phyloP scores from a whole-genome alignment of 306 rosid species.

The Rosa rugosa region DNA sequence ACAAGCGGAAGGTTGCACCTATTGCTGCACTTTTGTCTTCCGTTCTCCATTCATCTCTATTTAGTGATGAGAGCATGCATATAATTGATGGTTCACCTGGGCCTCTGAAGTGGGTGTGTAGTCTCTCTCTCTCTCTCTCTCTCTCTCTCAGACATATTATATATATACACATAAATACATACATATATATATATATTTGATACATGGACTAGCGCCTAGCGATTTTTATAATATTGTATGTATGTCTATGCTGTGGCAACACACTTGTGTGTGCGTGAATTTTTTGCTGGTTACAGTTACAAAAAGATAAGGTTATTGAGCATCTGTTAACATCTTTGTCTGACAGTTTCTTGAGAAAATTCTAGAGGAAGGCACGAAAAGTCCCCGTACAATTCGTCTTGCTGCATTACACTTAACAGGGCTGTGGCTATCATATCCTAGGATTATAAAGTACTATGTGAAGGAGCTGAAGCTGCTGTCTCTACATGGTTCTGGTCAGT shows the following conservation, averaged over 20 bases:
- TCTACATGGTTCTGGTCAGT: conserved; percentile 84
- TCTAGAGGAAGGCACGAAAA: conserved; percentile 87
- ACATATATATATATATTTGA: background rate
- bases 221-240: no score
- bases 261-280: background rate
- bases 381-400: conserved; percentile 97
- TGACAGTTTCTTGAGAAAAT: conserved; percentile 73
- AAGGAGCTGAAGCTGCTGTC: conserved; percentile 81
- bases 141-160: background rate
- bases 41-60: conserved; percentile 75
- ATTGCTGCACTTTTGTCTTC: conserved; percentile 94
- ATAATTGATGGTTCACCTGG: conserved; percentile 57
- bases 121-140: conserved; percentile 31
- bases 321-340: conserved; percentile 22
- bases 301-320: background rate
- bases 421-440: conserved; percentile 76
- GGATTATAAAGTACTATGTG: conserved; percentile 73
- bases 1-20: conserved; percentile 90
- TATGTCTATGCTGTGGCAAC: background rate
- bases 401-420: conserved; percentile 95
- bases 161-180: no score
- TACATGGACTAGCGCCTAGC: no score
- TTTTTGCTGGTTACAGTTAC: background rate
- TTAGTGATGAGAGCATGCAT: conserved; percentile 83
- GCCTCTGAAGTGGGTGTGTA: conserved; percentile 91